Evolutionary conservation across 2,329 filamentous ascomycete species (phyloP).

Genomic region (Colletotrichum sp.): DNA sequence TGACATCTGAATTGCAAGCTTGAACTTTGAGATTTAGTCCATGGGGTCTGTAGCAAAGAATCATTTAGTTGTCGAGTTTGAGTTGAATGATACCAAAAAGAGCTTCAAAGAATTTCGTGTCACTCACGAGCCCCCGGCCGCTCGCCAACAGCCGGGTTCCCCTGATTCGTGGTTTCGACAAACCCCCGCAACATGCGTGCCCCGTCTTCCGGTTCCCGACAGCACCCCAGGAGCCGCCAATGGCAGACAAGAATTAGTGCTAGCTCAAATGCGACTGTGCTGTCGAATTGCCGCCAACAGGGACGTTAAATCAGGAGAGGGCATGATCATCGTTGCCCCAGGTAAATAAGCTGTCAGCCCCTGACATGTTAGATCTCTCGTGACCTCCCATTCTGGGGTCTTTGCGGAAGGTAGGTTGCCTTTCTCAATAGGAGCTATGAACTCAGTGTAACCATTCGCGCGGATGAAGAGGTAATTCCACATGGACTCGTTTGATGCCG

Average conservation of each 20-base stretch:
- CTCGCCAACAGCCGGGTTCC: background rate
- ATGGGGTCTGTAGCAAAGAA: fast-evolving
- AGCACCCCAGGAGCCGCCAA: background rate
- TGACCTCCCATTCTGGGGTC: background rate
- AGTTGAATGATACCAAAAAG: background rate
- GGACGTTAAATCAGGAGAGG: background rate
- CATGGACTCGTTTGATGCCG: background rate
- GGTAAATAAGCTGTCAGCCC: background rate
- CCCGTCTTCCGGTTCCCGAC: background rate
- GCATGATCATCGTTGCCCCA: background rate
- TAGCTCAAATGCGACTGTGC: background rate
- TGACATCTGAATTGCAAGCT: fast-evolving
- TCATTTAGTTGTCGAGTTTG: background rate
- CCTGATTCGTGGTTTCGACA: conserved; percentile 20
- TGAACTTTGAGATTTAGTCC: background rate
- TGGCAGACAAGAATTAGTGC: background rate
- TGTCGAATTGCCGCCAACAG: background rate
- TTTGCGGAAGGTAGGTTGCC: background rate
- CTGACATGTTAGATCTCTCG: background rate
- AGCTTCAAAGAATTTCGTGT: background rate
- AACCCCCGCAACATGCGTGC: background rate
- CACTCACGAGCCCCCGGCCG: background rate
- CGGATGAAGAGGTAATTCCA: background rate
- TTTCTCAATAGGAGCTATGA: background rate
- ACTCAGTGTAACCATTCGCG: background rate